Evolutionary conservation across 2,329 filamentous ascomycete genomes (phyloP), one percentile per base, ranked within the genome.

Genomic region (Falciphora oryzae): DNA sequence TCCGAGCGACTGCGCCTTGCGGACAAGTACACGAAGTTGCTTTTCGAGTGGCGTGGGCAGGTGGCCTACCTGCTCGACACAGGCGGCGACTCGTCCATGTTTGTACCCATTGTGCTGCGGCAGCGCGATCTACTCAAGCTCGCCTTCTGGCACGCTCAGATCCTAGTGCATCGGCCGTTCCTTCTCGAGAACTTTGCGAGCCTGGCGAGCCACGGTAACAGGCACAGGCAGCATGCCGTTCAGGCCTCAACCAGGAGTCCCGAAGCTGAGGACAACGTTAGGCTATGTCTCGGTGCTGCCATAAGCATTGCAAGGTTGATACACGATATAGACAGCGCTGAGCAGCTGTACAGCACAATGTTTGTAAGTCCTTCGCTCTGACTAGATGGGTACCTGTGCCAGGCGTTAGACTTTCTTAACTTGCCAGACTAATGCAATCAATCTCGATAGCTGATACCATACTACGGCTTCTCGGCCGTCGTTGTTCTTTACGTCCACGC

Each of bases 401-500:
- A 27, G 7, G 56, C 14, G 25, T 14, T 58, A 18, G 14, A 27
- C 6, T 27, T 7, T 58, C 4, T 5, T 10, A 7, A 22, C 6
- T 22, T 22, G 16, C 16, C 4, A 22, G 16, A 44, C 44, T 53
- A 3, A 53, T 11, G 22, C 22, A 1, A n/a, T 1, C 18, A 22
- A 53, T 53, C 6, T n/a, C n/a, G 4, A 0, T 28, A 76, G 74
- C 75, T 76, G 59, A 75, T 72, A 0, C 77, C 78, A 29, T 81
- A 81, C 64, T 78, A 77, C 63, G 78, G 75, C 1, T 81, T 81
- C 59, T 79, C 73, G 16, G 79, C 79, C 0, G 75, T 79, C 3
- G 77, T 79, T 1, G 73, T 81, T 1, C 70, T 81, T 2, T 81
- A 81, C 64, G 75, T 81, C 4, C 78, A 77, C 57, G 74, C 75